Conservation (phyloP, 1,284 basidiomycete genomes). For the Kalmanozyma brasiliensis region DNA sequence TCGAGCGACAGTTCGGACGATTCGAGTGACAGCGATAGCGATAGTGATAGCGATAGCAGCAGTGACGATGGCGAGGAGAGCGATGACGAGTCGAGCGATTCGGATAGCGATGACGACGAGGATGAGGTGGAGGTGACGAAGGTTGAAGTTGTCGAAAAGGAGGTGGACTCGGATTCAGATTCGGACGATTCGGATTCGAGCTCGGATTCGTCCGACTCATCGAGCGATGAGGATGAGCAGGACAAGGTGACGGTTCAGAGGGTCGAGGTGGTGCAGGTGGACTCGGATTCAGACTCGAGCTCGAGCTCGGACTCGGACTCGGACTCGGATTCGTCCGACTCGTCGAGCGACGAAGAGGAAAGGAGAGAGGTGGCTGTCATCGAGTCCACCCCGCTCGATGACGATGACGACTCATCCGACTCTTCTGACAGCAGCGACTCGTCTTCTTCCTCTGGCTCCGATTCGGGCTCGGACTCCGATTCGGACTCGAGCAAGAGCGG, state of each 20-base stretch:
- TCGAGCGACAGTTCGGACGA: conserved; percentile 18
- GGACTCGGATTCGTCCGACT: conserved; percentile 18
- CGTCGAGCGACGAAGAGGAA: conserved; percentile 18
- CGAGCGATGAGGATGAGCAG: no score
- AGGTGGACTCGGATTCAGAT: conserved; percentile 8
- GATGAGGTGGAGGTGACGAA: conserved; percentile 22
- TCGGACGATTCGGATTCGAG: conserved; percentile 25
- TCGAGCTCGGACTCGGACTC: conserved; percentile 25
- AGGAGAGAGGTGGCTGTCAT: conserved; percentile 1
- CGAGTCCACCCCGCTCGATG: conserved; percentile 4
- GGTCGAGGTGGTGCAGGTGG: conserved; percentile 17
- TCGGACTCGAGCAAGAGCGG: conserved; percentile 11
- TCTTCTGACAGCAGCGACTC: conserved; percentile 16
- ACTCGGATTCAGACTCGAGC: conserved; percentile 12
- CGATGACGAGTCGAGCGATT: conserved; percentile 15
- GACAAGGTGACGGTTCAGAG: conserved; percentile 20
- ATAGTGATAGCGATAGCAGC: conserved; percentile 18
- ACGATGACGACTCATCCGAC: conserved; percentile 18
- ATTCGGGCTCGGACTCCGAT: conserved; percentile 11
- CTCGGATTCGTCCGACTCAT: conserved; percentile 18
- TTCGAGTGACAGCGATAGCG: conserved; percentile 18
- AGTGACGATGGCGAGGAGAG: conserved; percentile 28
- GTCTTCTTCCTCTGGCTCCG: conserved; percentile 17
- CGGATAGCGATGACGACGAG: conserved; percentile 19
- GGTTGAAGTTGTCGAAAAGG: conserved; percentile 16